phyloP scores from a whole-genome alignment of 2,329 filamentous ascomycete genomes.

The Colletotrichum sp. region DNA sequence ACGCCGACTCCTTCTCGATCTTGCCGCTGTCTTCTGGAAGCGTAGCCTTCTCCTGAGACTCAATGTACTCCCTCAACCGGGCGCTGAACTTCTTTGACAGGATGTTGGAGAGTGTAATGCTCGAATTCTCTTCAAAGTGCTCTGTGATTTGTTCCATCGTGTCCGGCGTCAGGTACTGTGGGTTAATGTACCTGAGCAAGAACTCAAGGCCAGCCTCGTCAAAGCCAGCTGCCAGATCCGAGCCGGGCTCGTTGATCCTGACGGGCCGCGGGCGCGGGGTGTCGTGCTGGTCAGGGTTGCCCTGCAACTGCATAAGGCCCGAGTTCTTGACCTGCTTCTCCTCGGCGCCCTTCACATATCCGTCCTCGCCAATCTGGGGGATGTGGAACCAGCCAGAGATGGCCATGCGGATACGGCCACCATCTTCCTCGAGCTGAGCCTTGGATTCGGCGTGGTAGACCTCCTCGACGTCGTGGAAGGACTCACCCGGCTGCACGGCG shows the following conservation, averaged over 20 bases:
- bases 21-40: conserved; percentile 52
- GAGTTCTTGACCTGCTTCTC: conserved; percentile 88
- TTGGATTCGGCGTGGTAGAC: conserved; percentile 76
- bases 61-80: conserved; percentile 73
- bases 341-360: conserved; percentile 86
- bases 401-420: conserved; percentile 88
- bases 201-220: conserved; percentile 86
- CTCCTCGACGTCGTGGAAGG: conserved; percentile 98
- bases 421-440: conserved; percentile 68
- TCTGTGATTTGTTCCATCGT: conserved; percentile 82
- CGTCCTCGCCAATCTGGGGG: conserved; percentile 91
- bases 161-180: conserved; percentile 90
- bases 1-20: conserved; percentile 64
- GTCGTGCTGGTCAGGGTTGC: conserved; percentile 90
- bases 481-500: conserved; percentile 96
- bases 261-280: conserved; percentile 69
- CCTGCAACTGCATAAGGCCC: conserved; percentile 89
- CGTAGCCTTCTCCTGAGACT: conserved; percentile 61
- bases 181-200: conserved; percentile 86
- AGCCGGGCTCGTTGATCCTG: conserved; percentile 40
- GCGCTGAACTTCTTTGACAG: conserved; percentile 78
- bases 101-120: conserved; percentile 80
- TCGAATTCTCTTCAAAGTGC: conserved; percentile 82
- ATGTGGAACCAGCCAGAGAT: conserved; percentile 99
- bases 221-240: conserved; percentile 58